Percentiles rank a stretch among this genome's conserved stretches.
These are phyloP conservation scores for Colletotrichum sp. DNA, from an alignment of 2,329 filamentous ascomycete species.

Conservation along the genomic window DNA sequence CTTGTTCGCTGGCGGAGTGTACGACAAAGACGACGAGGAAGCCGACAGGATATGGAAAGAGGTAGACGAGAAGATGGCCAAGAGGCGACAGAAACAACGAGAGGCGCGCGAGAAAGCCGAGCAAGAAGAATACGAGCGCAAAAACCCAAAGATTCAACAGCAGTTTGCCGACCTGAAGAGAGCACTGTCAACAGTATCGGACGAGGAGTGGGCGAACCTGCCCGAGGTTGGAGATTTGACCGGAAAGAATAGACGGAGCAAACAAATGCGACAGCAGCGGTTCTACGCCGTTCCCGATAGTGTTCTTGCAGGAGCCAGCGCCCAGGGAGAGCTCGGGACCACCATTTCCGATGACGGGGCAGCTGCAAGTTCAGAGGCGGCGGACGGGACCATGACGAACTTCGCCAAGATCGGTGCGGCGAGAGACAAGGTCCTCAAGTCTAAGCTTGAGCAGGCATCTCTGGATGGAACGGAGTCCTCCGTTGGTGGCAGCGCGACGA, in stretches of 20 bases:
- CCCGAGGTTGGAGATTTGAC: slow-evolving; percentile 97
- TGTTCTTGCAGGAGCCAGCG: slow-evolving; percentile 85
- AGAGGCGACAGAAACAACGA: slow-evolving; percentile 84
- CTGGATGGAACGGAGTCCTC: slow-evolving; percentile 67
- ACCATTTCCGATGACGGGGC: slow-evolving; percentile 83
- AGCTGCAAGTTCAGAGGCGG: slow-evolving; percentile 50
- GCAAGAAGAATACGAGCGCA: slow-evolving; percentile 91
- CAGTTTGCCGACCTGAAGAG: slow-evolving; percentile 97
- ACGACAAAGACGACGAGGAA: slow-evolving; percentile 97
- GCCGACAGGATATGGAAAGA: slow-evolving; percentile 95
- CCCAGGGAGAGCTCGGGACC: slow-evolving; percentile 81
- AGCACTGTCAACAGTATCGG: slow-evolving; percentile 83
- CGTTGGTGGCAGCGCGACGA: slow-evolving; percentile 80
- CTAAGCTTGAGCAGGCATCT: slow-evolving; percentile 90
- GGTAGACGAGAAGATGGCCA: slow-evolving; percentile 97
- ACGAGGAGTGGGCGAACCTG: slow-evolving; percentile 95
- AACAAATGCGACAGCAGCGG: slow-evolving; percentile 80
- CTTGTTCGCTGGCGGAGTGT: slow-evolving; percentile 92
- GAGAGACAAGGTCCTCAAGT: slow-evolving; percentile 92
- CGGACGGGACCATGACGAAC: slow-evolving; percentile 94
- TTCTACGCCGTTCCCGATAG: slow-evolving; percentile 98
- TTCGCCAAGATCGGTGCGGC: slow-evolving; percentile 97
- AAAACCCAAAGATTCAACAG: slow-evolving; percentile 97
- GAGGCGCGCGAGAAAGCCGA: slow-evolving; percentile 94
- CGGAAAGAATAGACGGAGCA: slow-evolving; percentile 86